Evolutionary conservation across 805 yeast species (phyloP).

Genomic region (Candida pseudofarinosa): DNA sequence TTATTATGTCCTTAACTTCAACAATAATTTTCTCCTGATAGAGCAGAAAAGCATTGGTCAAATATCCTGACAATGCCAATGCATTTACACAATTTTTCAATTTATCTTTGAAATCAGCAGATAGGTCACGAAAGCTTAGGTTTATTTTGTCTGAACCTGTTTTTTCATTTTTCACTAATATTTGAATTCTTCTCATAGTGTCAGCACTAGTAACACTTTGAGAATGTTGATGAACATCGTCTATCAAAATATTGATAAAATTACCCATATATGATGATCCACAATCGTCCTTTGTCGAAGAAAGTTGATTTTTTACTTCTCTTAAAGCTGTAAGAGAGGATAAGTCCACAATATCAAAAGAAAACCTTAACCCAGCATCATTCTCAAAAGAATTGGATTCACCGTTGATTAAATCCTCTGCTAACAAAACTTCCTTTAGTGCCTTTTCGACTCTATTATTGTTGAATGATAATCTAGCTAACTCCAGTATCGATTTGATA

Average conservation of each 20-base stretch:
- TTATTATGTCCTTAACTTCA: constrained; percentile 72
- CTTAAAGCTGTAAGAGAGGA: constrained; percentile 47
- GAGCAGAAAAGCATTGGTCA: constrained; percentile 54
- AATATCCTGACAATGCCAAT: constrained; percentile 56
- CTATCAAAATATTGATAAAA: constrained; percentile 52
- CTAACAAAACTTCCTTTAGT: constrained; percentile 52
- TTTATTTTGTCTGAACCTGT: constrained; percentile 18
- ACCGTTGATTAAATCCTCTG: constrained; percentile 50
- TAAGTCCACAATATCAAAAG: constrained; percentile 37
- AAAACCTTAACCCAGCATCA: constrained; percentile 16
- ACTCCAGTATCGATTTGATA: constrained; percentile 22
- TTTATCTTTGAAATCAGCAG: constrained; percentile 35
- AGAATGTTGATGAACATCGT: constrained; percentile 60
- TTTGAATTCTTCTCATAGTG: constrained; percentile 46
- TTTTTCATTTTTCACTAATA: constrained; percentile 15
- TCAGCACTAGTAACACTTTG: constrained; percentile 43
- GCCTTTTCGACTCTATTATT: constrained; percentile 49
- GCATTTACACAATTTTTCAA: constrained; percentile 50
- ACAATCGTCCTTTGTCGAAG: constrained; percentile 55
- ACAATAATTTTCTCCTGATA: constrained; percentile 67
- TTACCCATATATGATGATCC: constrained; percentile 63
- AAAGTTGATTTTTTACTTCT: constrained; percentile 49
- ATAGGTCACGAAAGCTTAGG: constrained; percentile 35
- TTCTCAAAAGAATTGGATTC: constrained; percentile 8
- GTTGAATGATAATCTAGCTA: constrained; percentile 39